Evolutionary conservation across 1,284 basidiomycete genomes (phyloP).

Genomic region (Fereydounia khargensis): DNA sequence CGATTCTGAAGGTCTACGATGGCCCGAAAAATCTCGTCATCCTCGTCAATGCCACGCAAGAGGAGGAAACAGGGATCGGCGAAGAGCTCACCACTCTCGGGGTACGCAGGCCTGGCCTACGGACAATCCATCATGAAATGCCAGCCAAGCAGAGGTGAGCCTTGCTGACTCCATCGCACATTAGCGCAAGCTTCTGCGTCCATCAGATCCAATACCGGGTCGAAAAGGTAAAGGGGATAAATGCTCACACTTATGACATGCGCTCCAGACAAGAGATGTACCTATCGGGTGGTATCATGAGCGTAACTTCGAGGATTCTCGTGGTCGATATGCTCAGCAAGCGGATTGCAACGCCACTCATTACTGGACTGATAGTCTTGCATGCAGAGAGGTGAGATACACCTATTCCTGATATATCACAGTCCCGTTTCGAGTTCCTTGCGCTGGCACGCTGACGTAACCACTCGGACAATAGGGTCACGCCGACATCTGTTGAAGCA

Average conservation of each 20-base stretch:
- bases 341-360: conserved; percentile 77
- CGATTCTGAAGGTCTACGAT: conserved; percentile 73
- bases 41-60: conserved; percentile 74
- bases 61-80: conserved; percentile 86
- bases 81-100: conserved; percentile 91
- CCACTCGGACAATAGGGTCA: no score
- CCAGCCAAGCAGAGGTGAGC: conserved; percentile 73
- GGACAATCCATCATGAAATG: conserved; percentile 81
- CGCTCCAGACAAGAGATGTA: conserved; percentile 45
- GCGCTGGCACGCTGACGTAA: no score
- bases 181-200: no score
- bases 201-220: no score
- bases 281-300: conserved; percentile 67
- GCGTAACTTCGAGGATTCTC: conserved; percentile 88
- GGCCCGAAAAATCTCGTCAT: conserved; percentile 79
- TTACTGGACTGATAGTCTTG: conserved; percentile 89
- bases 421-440: no score
- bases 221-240: no score
- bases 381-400: conserved; percentile 66
- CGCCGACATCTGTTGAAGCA: conserved; percentile 61
- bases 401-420: no score
- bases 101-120: conserved; percentile 78
- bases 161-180: no score
- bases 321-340: conserved; percentile 89
- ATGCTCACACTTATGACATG: no score